These are phyloP conservation scores for Curvularia sp. DNA, from an alignment of 2,329 filamentous ascomycete genomes.

Conservation along the genomic window DNA sequence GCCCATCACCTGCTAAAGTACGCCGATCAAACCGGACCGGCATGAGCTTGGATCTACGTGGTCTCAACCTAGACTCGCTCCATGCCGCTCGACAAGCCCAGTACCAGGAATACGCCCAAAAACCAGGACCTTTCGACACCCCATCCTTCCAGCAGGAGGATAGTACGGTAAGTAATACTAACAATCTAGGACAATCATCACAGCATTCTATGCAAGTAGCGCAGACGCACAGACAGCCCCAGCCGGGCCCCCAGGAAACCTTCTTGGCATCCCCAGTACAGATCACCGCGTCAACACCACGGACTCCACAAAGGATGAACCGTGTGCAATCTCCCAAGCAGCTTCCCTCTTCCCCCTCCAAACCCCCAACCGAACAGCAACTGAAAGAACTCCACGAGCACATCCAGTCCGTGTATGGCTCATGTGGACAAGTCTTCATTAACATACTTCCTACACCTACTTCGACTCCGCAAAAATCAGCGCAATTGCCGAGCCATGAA, in stretches of 20 bases:
- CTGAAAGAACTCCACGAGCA: slow-evolving; percentile 53
- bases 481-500: slow-evolving; percentile 50
- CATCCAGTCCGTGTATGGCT: slow-evolving; percentile 54
- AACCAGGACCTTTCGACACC: slow-evolving; percentile 36
- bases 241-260: slow-evolving; percentile 69
- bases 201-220: slow-evolving; percentile 88
- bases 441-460: slow-evolving; percentile 60
- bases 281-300: slow-evolving; percentile 45
- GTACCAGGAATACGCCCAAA: slow-evolving; percentile 53
- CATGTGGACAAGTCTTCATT: slow-evolving; percentile 52
- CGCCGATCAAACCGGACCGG: slow-evolving; percentile 73
- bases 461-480: slow-evolving; percentile 56
- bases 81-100: slow-evolving; percentile 34
- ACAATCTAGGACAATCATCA: slow-evolving; percentile 63
- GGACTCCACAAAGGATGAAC: slow-evolving; percentile 44
- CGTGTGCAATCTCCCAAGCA: slow-evolving; percentile 45
- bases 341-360: slow-evolving; percentile 43
- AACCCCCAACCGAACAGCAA: slow-evolving; percentile 50
- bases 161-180: slow-evolving; percentile 63
- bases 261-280: slow-evolving; percentile 50
- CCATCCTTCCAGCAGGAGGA: slow-evolving; percentile 57
- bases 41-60: slow-evolving; percentile 77
- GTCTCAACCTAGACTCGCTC: slow-evolving; percentile 60
- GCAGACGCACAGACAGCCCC: slow-evolving; percentile 85
- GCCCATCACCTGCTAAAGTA: slow-evolving; percentile 67